A percentile compares a stretch with the other conserved stretches of the same genome.
Conservation (phyloP, 2,329 filamentous ascomycete genomes). For the Teratosphaeria destructans region DNA sequence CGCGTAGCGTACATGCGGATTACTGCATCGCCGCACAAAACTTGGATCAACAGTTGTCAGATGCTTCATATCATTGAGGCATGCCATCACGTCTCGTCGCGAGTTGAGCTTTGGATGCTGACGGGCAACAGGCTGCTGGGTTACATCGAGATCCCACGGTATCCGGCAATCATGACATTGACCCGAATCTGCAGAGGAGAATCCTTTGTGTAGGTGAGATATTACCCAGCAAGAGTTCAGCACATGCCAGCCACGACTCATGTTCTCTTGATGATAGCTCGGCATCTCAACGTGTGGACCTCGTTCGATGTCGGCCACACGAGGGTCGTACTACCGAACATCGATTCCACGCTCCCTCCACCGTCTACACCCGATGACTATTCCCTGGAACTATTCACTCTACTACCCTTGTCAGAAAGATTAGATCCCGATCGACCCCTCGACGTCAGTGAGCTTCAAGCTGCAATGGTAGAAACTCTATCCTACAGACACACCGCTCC, state of each 20-base stretch:
- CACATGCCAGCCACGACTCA: background rate
- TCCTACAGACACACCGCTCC: conserved; percentile 31
- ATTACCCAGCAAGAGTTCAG: background rate
- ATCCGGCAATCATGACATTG: conserved; percentile 16
- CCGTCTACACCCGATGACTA: conserved; percentile 27
- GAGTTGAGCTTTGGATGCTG: background rate
- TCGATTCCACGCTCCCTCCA: conserved; percentile 27
- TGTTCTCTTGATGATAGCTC: conserved; percentile 21
- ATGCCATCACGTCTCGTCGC: background rate
- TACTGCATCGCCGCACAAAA: conserved; percentile 39
- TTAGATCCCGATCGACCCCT: conserved; percentile 40
- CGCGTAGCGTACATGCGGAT: conserved; percentile 43
- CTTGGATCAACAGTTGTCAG: conserved; percentile 47
- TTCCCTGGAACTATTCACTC: conserved; percentile 37
- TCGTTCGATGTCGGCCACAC: conserved; percentile 47
- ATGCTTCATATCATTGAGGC: conserved; percentile 47
- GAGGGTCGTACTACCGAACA: conserved; percentile 36
- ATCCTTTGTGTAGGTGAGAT: conserved; percentile 28
- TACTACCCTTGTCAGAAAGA: conserved; percentile 40
- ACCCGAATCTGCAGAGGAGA: conserved; percentile 1
- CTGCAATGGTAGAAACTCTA: conserved; percentile 33
- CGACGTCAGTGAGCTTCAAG: conserved; percentile 33
- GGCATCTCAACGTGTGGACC: conserved; percentile 47
- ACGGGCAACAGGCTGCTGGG: conserved; percentile 22
- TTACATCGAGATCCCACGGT: conserved; percentile 10